Evolutionary conservation across 352 stramenopile genomes (phyloP).

Genomic region (Halophytophthora polymorphica): DNA sequence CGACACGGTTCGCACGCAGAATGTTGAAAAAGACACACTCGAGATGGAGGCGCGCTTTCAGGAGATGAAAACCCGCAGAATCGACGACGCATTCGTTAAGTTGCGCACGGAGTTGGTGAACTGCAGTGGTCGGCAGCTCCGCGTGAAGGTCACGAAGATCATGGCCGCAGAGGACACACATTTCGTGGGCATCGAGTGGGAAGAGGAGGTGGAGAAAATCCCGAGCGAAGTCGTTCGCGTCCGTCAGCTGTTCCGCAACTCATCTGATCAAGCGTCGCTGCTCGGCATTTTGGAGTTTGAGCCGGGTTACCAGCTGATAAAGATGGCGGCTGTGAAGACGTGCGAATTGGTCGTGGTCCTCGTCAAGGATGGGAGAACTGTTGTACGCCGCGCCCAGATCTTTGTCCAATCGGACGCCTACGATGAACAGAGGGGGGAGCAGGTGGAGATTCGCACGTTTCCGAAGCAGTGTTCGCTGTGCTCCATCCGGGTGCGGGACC

Average conservation of each 20-base stretch:
- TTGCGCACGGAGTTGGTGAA: constrained; percentile 2
- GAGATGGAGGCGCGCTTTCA: background rate
- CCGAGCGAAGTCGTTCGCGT: constrained; percentile 15
- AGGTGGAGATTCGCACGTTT: constrained; percentile 11
- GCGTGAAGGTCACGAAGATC: constrained; percentile 4
- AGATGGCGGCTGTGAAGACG: constrained; percentile 14
- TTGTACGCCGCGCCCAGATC: constrained; percentile 13
- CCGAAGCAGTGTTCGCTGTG: constrained; percentile 15
- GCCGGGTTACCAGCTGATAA: constrained; percentile 4
- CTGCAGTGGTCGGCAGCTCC: background rate
- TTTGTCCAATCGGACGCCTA: background rate
- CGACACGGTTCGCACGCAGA: background rate
- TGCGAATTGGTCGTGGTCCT: constrained; percentile 9
- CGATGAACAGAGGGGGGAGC: background rate
- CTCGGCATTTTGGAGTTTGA: constrained; percentile 19
- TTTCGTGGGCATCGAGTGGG: constrained; percentile 10
- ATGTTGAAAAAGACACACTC: background rate
- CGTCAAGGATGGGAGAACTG: constrained; percentile 10
- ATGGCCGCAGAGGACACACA: background rate
- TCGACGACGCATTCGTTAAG: constrained; percentile 2
- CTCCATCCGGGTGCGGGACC: constrained; percentile 17
- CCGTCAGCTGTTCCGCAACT: constrained; percentile 1
- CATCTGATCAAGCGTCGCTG: background rate
- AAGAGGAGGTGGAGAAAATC: constrained; percentile 16
- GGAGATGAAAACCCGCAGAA: background rate